Base-by-base conservation (phyloP, 1,284 basidiomycete species). In the Coniferiporia weirii region DNA sequence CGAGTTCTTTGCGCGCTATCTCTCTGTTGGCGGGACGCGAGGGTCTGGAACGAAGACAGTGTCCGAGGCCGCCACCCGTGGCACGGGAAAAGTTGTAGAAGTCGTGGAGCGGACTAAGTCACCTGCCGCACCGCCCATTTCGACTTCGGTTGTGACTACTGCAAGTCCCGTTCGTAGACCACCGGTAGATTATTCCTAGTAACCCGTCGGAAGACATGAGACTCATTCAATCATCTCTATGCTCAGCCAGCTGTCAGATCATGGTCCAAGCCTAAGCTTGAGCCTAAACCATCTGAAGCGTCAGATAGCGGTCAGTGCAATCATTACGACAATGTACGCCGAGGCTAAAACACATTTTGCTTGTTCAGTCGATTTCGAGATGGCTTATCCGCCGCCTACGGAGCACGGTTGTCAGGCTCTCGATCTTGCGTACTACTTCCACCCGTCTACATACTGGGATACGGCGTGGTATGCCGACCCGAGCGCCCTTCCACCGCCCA, bases 1-100 rank as follows among this genome's bases (percentile, higher is more conserved):
- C 66, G 87, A 89, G 67, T 91, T 86, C 71, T 91, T 91, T 66
- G 76, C 79, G 17, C 75, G 75, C 45, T 75, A 73, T 57, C 66
- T 79, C 6, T 40, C 38, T 5, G 27, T 57, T 17, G 38, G 50
- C 8, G 27, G 17, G 15, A 50, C 15, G 46, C 17, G 13, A 1
- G 45, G 47, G 9, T 17, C 43, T 15, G 35, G 19, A 13, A 13
- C n/a, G 36, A 17, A 32, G 7, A 12, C 10, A 12, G n/a, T 7
- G 10, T 9, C 32, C 4, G 20, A 53, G 35, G 9, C 12, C 20
- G 38, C 12, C 13, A 27, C 22, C 13, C 15, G 49, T 45, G 27
- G 4, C 43, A n/a, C 44, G 8, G 17, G 17, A 13, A 20, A 46
- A 9, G 44, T 9, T 9, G 19, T 46, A 8, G 44, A 46, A 19